Evolutionary conservation across 2,329 filamentous ascomycete species (phyloP).

Genomic region (Botrytis porri): DNA sequence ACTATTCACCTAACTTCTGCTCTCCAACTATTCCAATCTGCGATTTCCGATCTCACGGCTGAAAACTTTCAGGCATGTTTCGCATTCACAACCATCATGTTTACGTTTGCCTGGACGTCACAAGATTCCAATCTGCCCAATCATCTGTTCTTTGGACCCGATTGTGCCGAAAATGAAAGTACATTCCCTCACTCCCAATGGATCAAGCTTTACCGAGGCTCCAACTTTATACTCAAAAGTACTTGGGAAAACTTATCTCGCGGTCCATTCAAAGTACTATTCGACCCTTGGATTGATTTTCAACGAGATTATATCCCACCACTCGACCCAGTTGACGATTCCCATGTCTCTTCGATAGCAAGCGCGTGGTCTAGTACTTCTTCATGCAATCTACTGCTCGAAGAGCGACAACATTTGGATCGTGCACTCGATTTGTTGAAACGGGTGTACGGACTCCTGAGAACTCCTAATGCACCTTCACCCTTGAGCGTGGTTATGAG

Average conservation of each 20-base stretch:
- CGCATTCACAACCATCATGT: constrained; percentile 37
- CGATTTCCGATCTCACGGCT: constrained; percentile 46
- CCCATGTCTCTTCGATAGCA: constrained; percentile 24
- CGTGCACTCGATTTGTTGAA: constrained; percentile 21
- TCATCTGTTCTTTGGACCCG: constrained; percentile 39
- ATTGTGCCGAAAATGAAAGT: constrained; percentile 22
- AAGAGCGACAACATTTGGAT: constrained; percentile 21
- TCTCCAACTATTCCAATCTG: constrained; percentile 37
- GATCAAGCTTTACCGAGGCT: constrained; percentile 37
- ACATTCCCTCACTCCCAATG: constrained; percentile 34
- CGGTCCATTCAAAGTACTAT: constrained; percentile 32
- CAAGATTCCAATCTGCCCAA: constrained; percentile 31
- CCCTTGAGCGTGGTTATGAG: constrained; percentile 32
- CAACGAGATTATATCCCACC: constrained; percentile 23
- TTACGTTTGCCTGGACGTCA: constrained; percentile 38
- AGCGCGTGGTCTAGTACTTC: constrained; percentile 23
- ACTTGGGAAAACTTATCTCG: constrained; percentile 27
- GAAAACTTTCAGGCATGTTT: constrained; percentile 38
- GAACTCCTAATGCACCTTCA: constrained; percentile 29
- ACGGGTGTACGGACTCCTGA: constrained; percentile 28
- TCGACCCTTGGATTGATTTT: constrained; percentile 28
- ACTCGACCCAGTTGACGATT: constrained; percentile 24
- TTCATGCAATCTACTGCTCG: background rate
- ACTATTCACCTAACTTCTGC: constrained; percentile 37
- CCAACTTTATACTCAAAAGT: constrained; percentile 29